Evolutionary conservation across 495 filamentous ascomycete species (phyloP).

Genomic region (Ascobolus immersus): DNA sequence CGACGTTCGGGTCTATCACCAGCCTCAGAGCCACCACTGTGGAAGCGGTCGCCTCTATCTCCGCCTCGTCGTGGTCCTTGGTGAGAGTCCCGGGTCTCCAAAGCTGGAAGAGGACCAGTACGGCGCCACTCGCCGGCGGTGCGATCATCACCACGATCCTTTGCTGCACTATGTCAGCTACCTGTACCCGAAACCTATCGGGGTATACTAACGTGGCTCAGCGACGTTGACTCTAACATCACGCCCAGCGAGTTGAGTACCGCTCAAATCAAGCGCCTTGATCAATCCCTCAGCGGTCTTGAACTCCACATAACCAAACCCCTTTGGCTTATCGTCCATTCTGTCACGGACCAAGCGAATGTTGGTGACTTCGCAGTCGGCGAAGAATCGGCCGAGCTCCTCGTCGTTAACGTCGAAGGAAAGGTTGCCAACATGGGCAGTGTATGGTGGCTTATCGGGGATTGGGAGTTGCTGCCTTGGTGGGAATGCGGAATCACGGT

Average conservation of each 20-base stretch:
- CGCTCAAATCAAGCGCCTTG: conserved; percentile 62
- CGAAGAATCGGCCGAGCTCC: conserved; percentile 64
- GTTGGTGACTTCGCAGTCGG: conserved; percentile 55
- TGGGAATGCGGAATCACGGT: conserved; percentile 17
- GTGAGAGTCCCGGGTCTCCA: conserved; percentile 13
- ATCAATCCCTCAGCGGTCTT: conserved; percentile 67
- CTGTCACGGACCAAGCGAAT: conserved; percentile 93
- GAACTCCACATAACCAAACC: conserved; percentile 95
- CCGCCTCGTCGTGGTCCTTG: conserved; percentile 27
- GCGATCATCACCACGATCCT: conserved; percentile 40
- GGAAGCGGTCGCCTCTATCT: conserved; percentile 22
- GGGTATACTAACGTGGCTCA: conserved; percentile 43
- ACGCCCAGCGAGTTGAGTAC: conserved; percentile 55
- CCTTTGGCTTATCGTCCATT: conserved; percentile 72
- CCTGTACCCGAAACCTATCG: not conserved
- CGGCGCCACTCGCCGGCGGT: conserved; percentile 65
- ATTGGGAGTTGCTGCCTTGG: conserved; percentile 60
- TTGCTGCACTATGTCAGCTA: conserved; percentile 27
- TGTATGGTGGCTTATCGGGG: conserved; percentile 75
- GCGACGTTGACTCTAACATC: conserved; percentile 70
- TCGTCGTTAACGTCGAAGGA: conserved; percentile 69
- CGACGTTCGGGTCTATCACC: conserved; percentile 25
- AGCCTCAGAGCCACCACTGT: conserved; percentile 19
- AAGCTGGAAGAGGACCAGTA: conserved; percentile 62
- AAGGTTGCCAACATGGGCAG: conserved; percentile 85